Evolutionary conservation across 2,329 filamentous ascomycete genomes (phyloP).

Genomic region (Sclerotinia sclerotiorum): DNA sequence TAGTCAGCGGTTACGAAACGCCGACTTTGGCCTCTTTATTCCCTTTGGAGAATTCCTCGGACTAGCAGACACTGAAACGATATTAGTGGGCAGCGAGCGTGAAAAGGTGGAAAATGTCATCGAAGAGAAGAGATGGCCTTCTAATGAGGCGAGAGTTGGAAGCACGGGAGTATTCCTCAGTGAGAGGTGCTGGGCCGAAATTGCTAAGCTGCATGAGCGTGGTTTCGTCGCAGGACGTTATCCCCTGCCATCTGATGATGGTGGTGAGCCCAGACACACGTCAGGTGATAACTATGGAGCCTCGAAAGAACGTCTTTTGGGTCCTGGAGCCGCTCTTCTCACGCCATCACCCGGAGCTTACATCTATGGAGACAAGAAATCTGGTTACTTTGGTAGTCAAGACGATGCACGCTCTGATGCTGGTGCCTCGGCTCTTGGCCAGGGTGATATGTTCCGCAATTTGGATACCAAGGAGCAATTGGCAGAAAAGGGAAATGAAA

Average conservation of each 20-base stretch:
- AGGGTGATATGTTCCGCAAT: conserved; percentile 97
- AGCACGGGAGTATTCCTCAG: conserved; percentile 94
- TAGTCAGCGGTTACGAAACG: conserved; percentile 85
- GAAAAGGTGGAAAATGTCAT: conserved; percentile 92
- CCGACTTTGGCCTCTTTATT: conserved; percentile 93
- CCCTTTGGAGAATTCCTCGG: conserved; percentile 96
- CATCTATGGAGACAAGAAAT: conserved; percentile 70
- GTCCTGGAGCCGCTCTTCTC: conserved; percentile 47
- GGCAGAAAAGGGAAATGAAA: conserved; percentile 91
- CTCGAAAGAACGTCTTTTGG: conserved; percentile 59
- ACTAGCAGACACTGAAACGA: conserved; percentile 77
- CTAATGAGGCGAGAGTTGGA: conserved; percentile 86
- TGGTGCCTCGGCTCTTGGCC: conserved; percentile 84
- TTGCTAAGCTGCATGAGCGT: conserved; percentile 71
- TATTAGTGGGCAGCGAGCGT: conserved; percentile 85
- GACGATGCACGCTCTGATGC: conserved; percentile 87
- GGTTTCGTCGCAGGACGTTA: conserved; percentile 55
- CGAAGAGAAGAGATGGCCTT: conserved; percentile 88
- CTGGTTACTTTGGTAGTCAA: conserved; percentile 75
- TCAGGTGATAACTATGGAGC: conserved; percentile 59
- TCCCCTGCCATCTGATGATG: conserved; percentile 56
- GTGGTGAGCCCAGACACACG: conserved; percentile 60
- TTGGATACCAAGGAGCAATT: conserved; percentile 91
- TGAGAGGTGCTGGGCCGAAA: conserved; percentile 91
- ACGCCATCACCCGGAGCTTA: conserved; percentile 59